These are phyloP conservation scores for Oxytropis ochrocephala DNA, from an alignment of 306 rosid species.

Conservation along the genomic window DNA sequence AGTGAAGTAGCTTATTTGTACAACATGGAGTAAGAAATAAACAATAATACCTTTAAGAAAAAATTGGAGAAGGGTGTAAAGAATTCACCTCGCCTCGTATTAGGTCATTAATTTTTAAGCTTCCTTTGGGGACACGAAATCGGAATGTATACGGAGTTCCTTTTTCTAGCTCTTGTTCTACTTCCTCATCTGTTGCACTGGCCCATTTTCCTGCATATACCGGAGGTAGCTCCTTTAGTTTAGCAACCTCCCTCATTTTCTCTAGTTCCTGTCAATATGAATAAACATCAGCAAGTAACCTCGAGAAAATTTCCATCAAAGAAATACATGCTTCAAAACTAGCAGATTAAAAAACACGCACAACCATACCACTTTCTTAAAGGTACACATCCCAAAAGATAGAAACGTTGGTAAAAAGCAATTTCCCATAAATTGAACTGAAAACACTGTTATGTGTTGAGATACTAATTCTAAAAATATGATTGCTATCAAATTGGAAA, in stretches of 20 bases:
- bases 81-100: slow-evolving; percentile 81
- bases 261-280: slow-evolving; percentile 63
- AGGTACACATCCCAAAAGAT: not conserved
- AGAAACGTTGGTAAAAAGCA: not conserved
- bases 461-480: no score
- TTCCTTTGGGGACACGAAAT: slow-evolving; percentile 79
- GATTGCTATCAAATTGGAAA: no score
- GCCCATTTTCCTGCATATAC: slow-evolving; percentile 90
- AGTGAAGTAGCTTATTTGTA: not conserved
- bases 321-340: slow-evolving; percentile 1
- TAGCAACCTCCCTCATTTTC: slow-evolving; percentile 87
- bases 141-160: slow-evolving; percentile 77
- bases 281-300: not conserved
- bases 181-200: slow-evolving; percentile 53
- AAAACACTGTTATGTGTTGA: not conserved
- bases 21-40: not conserved
- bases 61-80: not conserved
- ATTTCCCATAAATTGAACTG: slow-evolving; percentile 7
- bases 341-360: not conserved
- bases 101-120: slow-evolving; percentile 76
- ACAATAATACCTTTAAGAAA: not conserved
- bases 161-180: slow-evolving; percentile 61
- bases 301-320: not conserved
- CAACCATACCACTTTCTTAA: not conserved
- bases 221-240: slow-evolving; percentile 72